Evolutionary conservation across 257 asterid species (phyloP).

Genomic region (Mentha longifolia): DNA sequence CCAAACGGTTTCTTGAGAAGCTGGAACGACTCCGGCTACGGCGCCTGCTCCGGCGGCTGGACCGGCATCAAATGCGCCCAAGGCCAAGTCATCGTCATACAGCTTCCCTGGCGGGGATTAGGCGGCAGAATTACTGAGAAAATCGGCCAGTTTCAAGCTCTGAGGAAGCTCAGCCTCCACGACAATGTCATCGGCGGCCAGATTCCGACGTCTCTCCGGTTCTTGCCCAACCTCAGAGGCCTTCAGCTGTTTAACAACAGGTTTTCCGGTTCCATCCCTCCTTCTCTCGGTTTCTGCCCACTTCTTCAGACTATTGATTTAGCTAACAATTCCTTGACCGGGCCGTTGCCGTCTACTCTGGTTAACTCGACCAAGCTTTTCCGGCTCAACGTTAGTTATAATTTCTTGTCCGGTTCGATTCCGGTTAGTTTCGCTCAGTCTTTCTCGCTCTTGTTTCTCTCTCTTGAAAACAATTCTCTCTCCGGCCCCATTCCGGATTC

Average conservation of each 20-base stretch:
- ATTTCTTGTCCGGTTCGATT: constrained; percentile 69
- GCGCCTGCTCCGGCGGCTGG: constrained; percentile 96
- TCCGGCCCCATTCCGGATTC: constrained; percentile 70
- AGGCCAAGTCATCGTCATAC: constrained; percentile 91
- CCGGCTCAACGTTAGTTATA: constrained; percentile 73
- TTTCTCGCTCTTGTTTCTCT: constrained; percentile 57
- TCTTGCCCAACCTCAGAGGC: constrained; percentile 83
- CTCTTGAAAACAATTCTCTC: constrained; percentile 60
- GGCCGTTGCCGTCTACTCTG: constrained; percentile 56
- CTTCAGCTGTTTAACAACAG: constrained; percentile 81
- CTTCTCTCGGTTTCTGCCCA: constrained; percentile 68
- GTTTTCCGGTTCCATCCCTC: constrained; percentile 79
- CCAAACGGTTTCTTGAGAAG: constrained; percentile 79
- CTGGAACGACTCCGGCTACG: constrained; percentile 88
- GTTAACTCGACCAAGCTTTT: constrained; percentile 75
- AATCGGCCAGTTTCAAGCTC: constrained; percentile 83
- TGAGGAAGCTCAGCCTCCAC: constrained; percentile 88
- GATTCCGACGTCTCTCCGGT: constrained; percentile 75
- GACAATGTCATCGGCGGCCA: constrained; percentile 76
- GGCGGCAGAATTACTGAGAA: constrained; percentile 75
- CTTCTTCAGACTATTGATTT: constrained; percentile 85
- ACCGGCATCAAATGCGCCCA: constrained; percentile 88
- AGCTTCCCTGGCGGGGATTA: constrained; percentile 90
- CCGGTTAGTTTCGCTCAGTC: constrained; percentile 64
- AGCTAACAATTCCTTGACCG: constrained; percentile 70